Percentiles rank a stretch among this genome's conserved stretches.
These are phyloP conservation scores for Botryotinia globosa DNA, from an alignment of 2,329 filamentous ascomycete species.

Conservation along the genomic window DNA sequence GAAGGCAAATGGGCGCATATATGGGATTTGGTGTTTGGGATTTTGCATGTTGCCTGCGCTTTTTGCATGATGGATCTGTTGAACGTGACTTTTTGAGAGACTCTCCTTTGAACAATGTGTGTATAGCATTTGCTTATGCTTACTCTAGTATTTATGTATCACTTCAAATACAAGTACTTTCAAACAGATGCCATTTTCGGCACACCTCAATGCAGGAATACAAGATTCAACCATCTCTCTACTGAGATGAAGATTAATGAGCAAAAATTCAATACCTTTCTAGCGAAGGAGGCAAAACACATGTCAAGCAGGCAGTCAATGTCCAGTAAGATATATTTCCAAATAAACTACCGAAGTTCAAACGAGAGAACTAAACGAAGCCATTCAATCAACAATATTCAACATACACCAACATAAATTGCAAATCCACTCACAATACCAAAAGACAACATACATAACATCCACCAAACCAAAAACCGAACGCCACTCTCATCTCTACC, in stretches of 20 bases:
- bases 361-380: background rate
- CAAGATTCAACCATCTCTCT: background rate
- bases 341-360: background rate
- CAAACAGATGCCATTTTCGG: background rate
- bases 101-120: background rate
- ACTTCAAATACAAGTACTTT: background rate
- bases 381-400: background rate
- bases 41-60: background rate
- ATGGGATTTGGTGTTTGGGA: background rate
- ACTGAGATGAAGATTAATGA: background rate
- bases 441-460: conserved; percentile 5
- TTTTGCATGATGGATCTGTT: background rate
- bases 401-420: background rate
- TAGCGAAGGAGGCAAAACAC: background rate
- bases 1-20: background rate
- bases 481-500: background rate
- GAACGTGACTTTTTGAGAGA: background rate
- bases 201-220: background rate
- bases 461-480: conserved; percentile 5
- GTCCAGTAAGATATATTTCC: background rate
- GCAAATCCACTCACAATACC: background rate
- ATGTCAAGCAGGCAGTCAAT: background rate
- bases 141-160: background rate
- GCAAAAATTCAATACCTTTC: background rate
- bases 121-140: background rate